Base-by-base conservation (phyloP, 75 land plant genomes). In the Adiantum capillusveneris region DNA sequence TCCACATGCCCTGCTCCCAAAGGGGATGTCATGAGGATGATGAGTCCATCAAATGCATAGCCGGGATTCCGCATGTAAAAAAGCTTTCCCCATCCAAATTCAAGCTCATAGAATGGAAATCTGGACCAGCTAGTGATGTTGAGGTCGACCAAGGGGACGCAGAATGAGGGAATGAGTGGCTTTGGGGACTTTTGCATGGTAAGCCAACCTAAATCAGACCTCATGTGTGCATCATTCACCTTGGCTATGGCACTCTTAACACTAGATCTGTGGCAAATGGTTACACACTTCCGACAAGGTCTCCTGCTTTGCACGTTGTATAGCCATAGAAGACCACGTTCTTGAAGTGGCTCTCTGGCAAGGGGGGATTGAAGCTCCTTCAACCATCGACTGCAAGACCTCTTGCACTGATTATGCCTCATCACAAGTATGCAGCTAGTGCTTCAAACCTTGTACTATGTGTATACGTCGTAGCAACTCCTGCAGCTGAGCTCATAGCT, bases 31-130 rank as follows among this genome's bases (percentile, higher is more conserved):
- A 69, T 16, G 24, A 69, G 30, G 42, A 69, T 45, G 1, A 54
- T 57, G 0, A 69, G 52, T 11, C 58, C 58, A 22, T 43, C 42
- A 31, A 53, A 69, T 18, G 58, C 71, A 30, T 18, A 27, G 3
- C 24, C 34, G 0, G 72, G 58, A 31, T 39, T 26, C 16, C 59
- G 50, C 20, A 62, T 30, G 43, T 62, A 54, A 1, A 31, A 29
- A 21, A 68, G 74, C 22, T 21, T 56, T 3, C 74, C 74, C 61
- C 74, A 64, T 20, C 74, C 74, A 39, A 56, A 71, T n/a, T 71
- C 74, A 25, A 58, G 37, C 13, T 71, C 62, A 51, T 71, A 71
- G 11, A 57, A 12, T 22, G 56, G 2, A 25, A 64, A 64, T 27
- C 68, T 20, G 19, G 36, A 21, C 74, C 74, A 71, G 50, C 74